These are phyloP conservation scores for Pichia sp. DNA, from an alignment of 1,139 yeast species.

Conservation along the genomic window DNA sequence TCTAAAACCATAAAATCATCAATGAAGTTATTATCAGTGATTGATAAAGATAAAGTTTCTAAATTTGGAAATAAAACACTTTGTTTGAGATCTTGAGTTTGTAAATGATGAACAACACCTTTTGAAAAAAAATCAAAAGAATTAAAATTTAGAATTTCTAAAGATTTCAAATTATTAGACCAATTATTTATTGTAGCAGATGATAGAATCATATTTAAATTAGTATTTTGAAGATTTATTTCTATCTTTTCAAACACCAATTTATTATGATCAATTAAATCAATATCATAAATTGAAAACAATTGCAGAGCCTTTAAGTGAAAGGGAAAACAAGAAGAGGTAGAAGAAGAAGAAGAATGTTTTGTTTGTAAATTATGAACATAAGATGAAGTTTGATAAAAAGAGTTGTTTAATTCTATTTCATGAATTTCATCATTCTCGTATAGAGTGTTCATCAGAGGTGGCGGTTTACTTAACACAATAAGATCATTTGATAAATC, in stretches of 20 bases:
- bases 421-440: conserved; percentile 10
- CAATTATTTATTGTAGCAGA: background rate
- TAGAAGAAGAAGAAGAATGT: no score
- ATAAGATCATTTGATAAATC: background rate
- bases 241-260: conserved; percentile 2
- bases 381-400: background rate
- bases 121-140: conserved; percentile 3
- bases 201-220: background rate
- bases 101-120: background rate
- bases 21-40: conserved; percentile 5
- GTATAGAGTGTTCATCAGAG: no score
- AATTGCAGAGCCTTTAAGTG: conserved; percentile 3
- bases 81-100: background rate
- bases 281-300: conserved; percentile 4
- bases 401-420: background rate
- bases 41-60: conserved; percentile 4
- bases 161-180: background rate
- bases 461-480: no score
- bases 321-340: no score
- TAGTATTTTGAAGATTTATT: conserved; percentile 1
- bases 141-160: background rate
- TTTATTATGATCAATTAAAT: background rate
- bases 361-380: background rate
- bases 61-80: conserved; percentile 3
- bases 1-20: background rate